Base-by-base conservation (phyloP, 257 asterid species). In the Eustoma russellianum region DNA sequence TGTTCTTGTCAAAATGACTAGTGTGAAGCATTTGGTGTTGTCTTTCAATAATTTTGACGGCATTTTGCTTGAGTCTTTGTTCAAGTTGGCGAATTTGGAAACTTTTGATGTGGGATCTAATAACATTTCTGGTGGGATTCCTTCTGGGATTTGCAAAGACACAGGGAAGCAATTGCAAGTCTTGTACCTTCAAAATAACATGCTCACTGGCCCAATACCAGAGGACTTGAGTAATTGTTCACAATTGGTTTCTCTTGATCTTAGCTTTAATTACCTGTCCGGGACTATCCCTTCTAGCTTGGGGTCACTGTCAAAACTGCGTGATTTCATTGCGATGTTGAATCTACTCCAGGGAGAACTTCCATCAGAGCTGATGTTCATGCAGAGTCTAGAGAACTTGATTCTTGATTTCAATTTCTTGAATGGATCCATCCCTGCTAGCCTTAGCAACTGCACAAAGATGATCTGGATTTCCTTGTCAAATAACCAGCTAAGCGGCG, bases 401-500 rank as follows among this genome's bases (percentile, higher is more conserved):
- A 91, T 91, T 77, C 98, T 91, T 72, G 96, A 91, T 74, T 86
- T 86, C 72, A 87, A 91, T 61, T 78, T 77, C 63, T 64, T 91
- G 63, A 73, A 68, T 0, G 98, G 98, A 2, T 68, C 79, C 1
- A 75, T 91, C 48, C 98, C 98, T 13, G 69, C 77, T 30, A 70
- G 78, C 55, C 83, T 91, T 16, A 79, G 96, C 86, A 84, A 91
- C 56, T 91, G 98, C 35, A 67, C 78, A 2, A 84, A 71, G 17
- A 66, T 91, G 84, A 87, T 72, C 59, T 91, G 98, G 98, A 82
- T 91, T 82, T 91, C 96, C 0, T 44, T 91, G 80, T 87, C 98
- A 9, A 82, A 87, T 48, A 91, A 91, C 57, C 68, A 28, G 45
- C 54, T 91, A 70, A 75, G 56, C 12, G 95, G 96, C 1, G 84